Percentiles rank a stretch among this genome's conserved stretches.
phyloP scores from a whole-genome alignment of 192 early-diverging fungal genomes.

The Ramicandelaber brevisporus region DNA sequence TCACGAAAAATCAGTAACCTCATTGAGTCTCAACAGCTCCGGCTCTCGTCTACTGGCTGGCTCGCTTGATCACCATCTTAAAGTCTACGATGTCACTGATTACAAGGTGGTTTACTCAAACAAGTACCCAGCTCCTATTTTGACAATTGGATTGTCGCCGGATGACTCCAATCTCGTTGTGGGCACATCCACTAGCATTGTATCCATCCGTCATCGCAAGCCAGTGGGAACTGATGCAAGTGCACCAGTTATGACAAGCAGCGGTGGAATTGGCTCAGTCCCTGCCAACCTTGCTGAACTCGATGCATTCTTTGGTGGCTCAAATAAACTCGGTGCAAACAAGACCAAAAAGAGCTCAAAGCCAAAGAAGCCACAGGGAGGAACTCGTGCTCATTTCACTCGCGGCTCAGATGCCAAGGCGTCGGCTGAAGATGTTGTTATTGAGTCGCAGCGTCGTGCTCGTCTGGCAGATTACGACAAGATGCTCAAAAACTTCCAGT shows the following conservation, averaged over 20 bases:
- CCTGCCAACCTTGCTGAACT: no score
- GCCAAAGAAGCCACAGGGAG: constrained; percentile 18
- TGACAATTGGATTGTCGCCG: constrained; percentile 74
- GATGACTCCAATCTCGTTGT: constrained; percentile 71
- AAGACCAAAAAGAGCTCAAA: constrained; percentile 3
- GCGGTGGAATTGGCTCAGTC: no score
- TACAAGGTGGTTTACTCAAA: constrained; percentile 70
- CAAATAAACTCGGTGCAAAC: no score
- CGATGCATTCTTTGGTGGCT: no score
- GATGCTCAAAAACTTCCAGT: constrained; percentile 61
- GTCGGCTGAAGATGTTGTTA: constrained; percentile 38
- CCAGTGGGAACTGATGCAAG: constrained; percentile 45
- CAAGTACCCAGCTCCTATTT: constrained; percentile 74
- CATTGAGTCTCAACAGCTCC: constrained; percentile 55
- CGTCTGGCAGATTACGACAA: constrained; percentile 58
- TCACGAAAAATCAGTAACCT: constrained; percentile 91
- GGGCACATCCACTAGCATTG: constrained; percentile 74
- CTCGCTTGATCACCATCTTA: constrained; percentile 87
- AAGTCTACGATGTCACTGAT: constrained; percentile 67
- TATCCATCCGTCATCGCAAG: constrained; percentile 65
- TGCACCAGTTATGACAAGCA: no score
- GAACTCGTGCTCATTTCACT: constrained; percentile 44
- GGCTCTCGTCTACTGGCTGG: constrained; percentile 59
- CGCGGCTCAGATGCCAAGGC: constrained; percentile 28
- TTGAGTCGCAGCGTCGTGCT: constrained; percentile 36